These are phyloP conservation scores for Stellera chamaejasme DNA, from an alignment of 345 rosid species.

Conservation along the genomic window DNA sequence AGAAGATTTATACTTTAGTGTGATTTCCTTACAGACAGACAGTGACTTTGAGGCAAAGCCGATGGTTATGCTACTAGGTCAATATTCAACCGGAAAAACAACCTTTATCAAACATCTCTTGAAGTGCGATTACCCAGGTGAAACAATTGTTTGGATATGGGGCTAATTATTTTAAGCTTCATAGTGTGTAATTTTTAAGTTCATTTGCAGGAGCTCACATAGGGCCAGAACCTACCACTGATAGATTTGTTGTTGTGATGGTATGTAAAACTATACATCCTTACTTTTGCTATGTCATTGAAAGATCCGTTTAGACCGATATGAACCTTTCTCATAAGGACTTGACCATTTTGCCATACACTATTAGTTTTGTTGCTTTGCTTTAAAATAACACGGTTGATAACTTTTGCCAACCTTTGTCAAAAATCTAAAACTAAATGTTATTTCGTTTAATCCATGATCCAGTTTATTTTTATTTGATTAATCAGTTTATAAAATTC, in stretches of 20 bases:
- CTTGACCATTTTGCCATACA: neutral
- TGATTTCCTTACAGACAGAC: conserved; percentile 43
- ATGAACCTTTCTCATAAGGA: neutral
- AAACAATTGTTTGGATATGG: conserved; percentile 3
- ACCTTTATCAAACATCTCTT: conserved; percentile 90
- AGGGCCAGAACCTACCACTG: conserved; percentile 99
- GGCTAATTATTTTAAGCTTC: neutral
- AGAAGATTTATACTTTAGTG: neutral
- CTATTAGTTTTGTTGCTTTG: neutral
- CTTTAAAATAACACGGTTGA: neutral
- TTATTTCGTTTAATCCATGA: too few relatives aligned
- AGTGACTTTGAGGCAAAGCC: conserved; percentile 98
- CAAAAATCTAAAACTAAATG: too few relatives aligned
- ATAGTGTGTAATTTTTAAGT: conserved; percentile 2
- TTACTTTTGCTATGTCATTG: neutral
- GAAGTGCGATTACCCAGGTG: conserved; percentile 78
- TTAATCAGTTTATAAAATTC: too few relatives aligned
- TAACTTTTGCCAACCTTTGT: too few relatives aligned
- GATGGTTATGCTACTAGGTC: conserved; percentile 96
- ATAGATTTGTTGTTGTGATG: conserved; percentile 96
- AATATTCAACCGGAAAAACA: conserved; percentile 95
- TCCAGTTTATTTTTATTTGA: too few relatives aligned
- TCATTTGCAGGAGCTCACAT: conserved; percentile 77
- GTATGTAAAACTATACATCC: conserved; percentile 24
- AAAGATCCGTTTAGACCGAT: too few relatives aligned